Base-by-base conservation (phyloP, 129 eudicot species). In the Artemisia tridentata region DNA sequence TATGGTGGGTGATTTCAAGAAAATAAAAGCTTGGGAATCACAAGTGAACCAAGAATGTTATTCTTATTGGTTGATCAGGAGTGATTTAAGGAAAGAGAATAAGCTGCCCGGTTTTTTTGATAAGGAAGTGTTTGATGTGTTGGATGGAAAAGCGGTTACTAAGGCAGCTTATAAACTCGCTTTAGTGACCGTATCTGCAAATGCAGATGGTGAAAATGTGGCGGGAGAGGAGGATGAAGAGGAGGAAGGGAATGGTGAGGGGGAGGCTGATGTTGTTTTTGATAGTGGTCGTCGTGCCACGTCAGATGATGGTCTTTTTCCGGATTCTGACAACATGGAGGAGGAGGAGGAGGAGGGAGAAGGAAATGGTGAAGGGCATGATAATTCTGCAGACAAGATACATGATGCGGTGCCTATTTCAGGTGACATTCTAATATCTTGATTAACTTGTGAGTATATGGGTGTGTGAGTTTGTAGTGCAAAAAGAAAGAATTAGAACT, bases 31-130 rank as follows among this genome's bases (percentile, higher is more conserved):
- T 43, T 85, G 95, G 91, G 92, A 91, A 62, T 78, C 86, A 1
- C 75, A 72, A 50, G 72, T 69, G 63, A 71, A 68, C 47, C 76
- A 73, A 53, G 86, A 72, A 27, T 81, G 55, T 14, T 90, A 88
- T 1, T 85, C 96, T n/a, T 91, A 81, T 55, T 91, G 96, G 97
- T 59, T 45, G 58, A 83, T 91, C 86, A 84, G 92, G 46, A 88
- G 80, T 69, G 96, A 88, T 78, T 20, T 79, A 50, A 86, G 86
- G 47, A 88, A 81, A 67, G 96, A 88, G 73, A 88, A 71, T 21
- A 91, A 80, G 31, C 72, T 91, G 77, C 96, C 97, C 1, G 96
- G 89, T 7, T 81, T 80, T 56, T 91, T 88, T 29, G 96, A 91
- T 62, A 71, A 65, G 75, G 92, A 85, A 17, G 91, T 91, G 7